These are phyloP conservation scores for Coniochaeta sp. DNA, from an alignment of 2,329 filamentous ascomycete genomes.

Conservation along the genomic window DNA sequence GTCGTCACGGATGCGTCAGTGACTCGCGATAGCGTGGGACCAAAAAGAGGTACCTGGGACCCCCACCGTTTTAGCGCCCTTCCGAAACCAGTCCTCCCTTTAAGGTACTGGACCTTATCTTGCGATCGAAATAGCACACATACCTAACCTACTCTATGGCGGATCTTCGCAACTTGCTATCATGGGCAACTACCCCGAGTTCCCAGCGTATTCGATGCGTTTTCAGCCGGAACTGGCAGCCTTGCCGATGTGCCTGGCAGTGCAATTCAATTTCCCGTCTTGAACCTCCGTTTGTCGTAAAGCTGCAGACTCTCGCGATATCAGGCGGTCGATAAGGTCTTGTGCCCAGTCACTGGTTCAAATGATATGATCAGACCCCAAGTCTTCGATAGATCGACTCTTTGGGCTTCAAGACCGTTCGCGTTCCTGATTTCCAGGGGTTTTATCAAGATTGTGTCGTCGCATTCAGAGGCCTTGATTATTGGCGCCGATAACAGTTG, in stretches of 20 bases:
- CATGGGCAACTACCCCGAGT: not conserved
- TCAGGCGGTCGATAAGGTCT: too few relatives aligned
- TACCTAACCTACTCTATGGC: not conserved
- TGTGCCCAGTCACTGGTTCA: not conserved
- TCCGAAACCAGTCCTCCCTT: not conserved
- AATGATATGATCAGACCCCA: not conserved
- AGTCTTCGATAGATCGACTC: too few relatives aligned
- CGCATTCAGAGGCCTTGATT: not conserved
- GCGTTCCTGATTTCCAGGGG: not conserved
- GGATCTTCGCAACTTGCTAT: not conserved
- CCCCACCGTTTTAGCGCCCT: not conserved
- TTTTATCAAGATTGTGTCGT: not conserved
- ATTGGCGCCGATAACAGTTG: not conserved
- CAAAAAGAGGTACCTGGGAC: not conserved
- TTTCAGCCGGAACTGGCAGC: not conserved
- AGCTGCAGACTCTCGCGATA: too few relatives aligned
- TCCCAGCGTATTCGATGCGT: not conserved
- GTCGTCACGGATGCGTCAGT: not conserved
- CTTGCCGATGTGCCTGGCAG: not conserved
- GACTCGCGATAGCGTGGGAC: not conserved
- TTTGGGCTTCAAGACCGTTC: not conserved
- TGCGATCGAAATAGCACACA: not conserved
- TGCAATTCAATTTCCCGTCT: too few relatives aligned
- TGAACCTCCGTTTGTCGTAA: too few relatives aligned
- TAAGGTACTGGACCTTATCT: not conserved